Conservation (phyloP, 1,284 basidiomycete species). For the Sanghuangporus weigelae region DNA sequence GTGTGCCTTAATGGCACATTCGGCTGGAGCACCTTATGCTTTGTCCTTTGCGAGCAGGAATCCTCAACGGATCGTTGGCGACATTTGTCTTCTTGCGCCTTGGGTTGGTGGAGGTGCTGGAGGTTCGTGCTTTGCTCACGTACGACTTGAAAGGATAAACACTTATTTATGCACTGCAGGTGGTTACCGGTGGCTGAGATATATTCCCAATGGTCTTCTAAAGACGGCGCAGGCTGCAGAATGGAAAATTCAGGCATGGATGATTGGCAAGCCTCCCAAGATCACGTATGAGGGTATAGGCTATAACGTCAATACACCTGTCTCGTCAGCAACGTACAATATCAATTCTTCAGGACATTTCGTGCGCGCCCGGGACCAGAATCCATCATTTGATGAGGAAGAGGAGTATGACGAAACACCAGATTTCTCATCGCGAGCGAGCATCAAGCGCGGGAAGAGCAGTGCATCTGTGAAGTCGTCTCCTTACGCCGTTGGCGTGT, state of each 20-base stretch:
- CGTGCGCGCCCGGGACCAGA: background rate
- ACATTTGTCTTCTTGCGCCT: conserved; percentile 89
- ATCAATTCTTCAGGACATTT: conserved; percentile 2
- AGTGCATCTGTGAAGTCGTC: background rate
- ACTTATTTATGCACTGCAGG: conserved; percentile 32
- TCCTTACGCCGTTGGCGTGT: background rate
- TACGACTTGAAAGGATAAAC: conserved; percentile 17
- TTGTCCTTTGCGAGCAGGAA: conserved; percentile 78
- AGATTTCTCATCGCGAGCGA: conserved; percentile 1
- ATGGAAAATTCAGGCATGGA: conserved; percentile 95
- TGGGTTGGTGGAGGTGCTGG: conserved; percentile 91
- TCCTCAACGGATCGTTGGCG: conserved; percentile 74
- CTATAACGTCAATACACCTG: conserved; percentile 41
- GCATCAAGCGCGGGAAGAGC: background rate
- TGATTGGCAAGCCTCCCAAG: conserved; percentile 89
- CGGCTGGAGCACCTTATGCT: conserved; percentile 95
- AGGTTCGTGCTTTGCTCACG: conserved; percentile 45
- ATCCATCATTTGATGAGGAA: background rate
- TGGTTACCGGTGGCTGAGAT: conserved; percentile 95
- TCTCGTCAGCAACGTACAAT: conserved; percentile 31
- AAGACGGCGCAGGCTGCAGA: conserved; percentile 96
- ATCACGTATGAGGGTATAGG: conserved; percentile 77
- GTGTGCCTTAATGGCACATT: conserved; percentile 91
- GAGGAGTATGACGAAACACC: background rate
- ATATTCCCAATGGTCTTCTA: conserved; percentile 88